Percentiles rank a stretch among this genome's conserved stretches.
Conservation (phyloP, 2,329 filamentous ascomycete genomes). For the Nigrospora osmanthi region DNA sequence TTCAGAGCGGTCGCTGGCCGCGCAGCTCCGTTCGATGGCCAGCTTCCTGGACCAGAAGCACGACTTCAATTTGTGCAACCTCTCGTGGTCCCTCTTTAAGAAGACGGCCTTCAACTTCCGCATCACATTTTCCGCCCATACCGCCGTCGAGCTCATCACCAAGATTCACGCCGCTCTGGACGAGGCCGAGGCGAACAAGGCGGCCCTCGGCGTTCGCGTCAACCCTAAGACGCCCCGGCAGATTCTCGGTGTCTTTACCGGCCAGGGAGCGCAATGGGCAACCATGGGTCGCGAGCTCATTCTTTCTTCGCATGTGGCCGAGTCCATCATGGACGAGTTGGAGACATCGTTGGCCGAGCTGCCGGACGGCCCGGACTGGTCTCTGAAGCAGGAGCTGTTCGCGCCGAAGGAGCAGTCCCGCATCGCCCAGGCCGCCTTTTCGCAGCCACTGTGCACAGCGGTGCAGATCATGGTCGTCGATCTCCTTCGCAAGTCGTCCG, state of each 20-base stretch:
- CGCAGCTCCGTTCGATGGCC: no score
- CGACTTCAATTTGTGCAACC: conserved; percentile 13
- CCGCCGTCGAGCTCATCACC: no score
- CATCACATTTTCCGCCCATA: no score
- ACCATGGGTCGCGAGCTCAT: conserved; percentile 22
- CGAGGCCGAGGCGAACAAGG: no score
- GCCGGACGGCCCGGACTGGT: conserved; percentile 20
- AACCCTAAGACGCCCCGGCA: conserved; percentile 2
- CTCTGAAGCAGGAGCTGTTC: conserved; percentile 24
- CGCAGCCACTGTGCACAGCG: conserved; percentile 45
- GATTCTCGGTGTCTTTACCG: conserved; percentile 24
- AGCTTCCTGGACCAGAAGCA: conserved; percentile 5
- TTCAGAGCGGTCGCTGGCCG: no score
- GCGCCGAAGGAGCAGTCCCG: conserved; percentile 15
- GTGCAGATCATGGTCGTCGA: conserved; percentile 39
- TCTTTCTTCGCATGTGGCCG: conserved; percentile 3
- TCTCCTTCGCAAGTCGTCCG: conserved; percentile 18
- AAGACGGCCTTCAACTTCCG: no score
- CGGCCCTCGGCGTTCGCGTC: no score
- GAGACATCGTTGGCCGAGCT: conserved; percentile 6
- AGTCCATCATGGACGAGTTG: not conserved
- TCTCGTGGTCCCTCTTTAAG: no score
- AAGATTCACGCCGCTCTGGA: no score
- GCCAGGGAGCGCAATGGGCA: conserved; percentile 26
- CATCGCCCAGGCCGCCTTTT: conserved; percentile 28